Evolutionary conservation across 1,284 basidiomycete species (phyloP).

Genomic region (Cutaneotrichosporon sp.): DNA sequence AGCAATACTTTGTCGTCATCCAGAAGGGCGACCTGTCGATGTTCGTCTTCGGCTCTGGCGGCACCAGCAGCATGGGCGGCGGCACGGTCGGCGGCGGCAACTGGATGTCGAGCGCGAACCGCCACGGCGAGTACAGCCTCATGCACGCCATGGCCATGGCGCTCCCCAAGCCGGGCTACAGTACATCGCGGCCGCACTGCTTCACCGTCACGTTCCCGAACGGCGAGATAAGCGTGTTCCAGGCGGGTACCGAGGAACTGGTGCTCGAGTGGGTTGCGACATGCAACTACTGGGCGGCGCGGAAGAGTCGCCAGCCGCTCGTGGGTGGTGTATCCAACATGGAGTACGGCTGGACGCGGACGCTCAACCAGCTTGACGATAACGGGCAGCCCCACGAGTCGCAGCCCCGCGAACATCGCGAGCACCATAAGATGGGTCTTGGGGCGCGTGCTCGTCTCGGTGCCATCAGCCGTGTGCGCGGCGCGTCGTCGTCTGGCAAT

Average conservation of each 20-base stretch:
- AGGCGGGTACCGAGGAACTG: slow-evolving; percentile 94
- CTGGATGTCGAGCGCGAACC: slow-evolving; percentile 82
- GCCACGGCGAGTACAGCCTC: slow-evolving; percentile 75
- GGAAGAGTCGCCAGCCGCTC: slow-evolving; percentile 87
- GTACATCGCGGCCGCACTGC: slow-evolving; percentile 81
- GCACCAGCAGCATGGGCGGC: slow-evolving; percentile 55
- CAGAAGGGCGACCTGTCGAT: slow-evolving; percentile 89
- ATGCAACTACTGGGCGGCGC: slow-evolving; percentile 98
- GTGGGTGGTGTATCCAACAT: slow-evolving; percentile 95
- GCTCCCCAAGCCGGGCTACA: slow-evolving; percentile 86
- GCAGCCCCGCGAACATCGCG: background rate
- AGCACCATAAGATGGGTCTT: slow-evolving; percentile 7
- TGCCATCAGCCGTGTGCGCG: slow-evolving; percentile 18
- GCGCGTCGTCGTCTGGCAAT: slow-evolving; percentile 55
- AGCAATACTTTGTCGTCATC: slow-evolving; percentile 93
- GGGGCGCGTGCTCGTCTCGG: slow-evolving; percentile 17
- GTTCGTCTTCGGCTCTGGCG: slow-evolving; percentile 79
- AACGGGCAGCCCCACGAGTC: slow-evolving; percentile 29
- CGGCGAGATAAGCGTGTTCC: slow-evolving; percentile 92
- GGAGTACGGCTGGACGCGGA: slow-evolving; percentile 95
- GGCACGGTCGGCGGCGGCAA: slow-evolving; percentile 85
- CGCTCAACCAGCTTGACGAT: slow-evolving; percentile 23
- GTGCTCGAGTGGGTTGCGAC: slow-evolving; percentile 98
- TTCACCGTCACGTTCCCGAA: slow-evolving; percentile 89
- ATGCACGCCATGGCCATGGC: slow-evolving; percentile 85